A percentile compares a stretch with the other conserved stretches of the same genome.
Evolutionary conservation across 2,329 filamentous ascomycete species (phyloP).

Genomic region (Penicillium hordei): DNA sequence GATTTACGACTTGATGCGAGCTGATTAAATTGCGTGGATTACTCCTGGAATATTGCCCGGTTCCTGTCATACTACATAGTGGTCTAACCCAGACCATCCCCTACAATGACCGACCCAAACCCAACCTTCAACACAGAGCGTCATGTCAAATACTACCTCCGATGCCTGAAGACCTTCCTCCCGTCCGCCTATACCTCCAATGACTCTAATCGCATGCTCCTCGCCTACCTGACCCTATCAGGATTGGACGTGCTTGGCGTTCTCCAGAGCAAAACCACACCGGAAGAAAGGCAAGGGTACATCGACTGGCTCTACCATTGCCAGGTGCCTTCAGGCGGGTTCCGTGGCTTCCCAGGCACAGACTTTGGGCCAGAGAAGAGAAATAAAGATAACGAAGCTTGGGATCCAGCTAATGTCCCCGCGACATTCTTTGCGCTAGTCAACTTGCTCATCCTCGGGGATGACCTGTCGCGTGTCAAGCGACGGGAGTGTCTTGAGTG

Average conservation of each 20-base stretch:
- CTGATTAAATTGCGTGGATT: background rate
- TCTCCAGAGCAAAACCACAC: constrained; percentile 55
- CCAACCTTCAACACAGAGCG: constrained; percentile 50
- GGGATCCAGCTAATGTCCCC: constrained; percentile 79
- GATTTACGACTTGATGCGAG: background rate
- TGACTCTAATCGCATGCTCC: constrained; percentile 85
- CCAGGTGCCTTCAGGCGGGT: constrained; percentile 83
- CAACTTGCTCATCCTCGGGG: constrained; percentile 65
- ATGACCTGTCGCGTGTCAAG: constrained; percentile 65
- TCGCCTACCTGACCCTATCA: constrained; percentile 85
- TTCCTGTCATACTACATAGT: background rate
- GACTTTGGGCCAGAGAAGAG: constrained; percentile 50
- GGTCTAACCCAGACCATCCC: constrained; percentile 5
- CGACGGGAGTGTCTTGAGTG: constrained; percentile 68
- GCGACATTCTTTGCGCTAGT: constrained; percentile 87
- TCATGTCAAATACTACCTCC: constrained; percentile 90
- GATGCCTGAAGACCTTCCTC: constrained; percentile 78
- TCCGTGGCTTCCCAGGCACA: constrained; percentile 78
- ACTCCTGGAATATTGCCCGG: background rate
- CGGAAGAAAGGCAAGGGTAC: constrained; percentile 56
- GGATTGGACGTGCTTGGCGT: constrained; percentile 77
- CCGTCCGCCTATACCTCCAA: constrained; percentile 81
- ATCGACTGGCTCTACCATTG: constrained; percentile 79
- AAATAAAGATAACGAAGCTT: constrained; percentile 55
- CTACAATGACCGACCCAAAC: constrained; percentile 30